Base-by-base conservation (phyloP, 331 rosid species). In the Cydonia oblonga region DNA sequence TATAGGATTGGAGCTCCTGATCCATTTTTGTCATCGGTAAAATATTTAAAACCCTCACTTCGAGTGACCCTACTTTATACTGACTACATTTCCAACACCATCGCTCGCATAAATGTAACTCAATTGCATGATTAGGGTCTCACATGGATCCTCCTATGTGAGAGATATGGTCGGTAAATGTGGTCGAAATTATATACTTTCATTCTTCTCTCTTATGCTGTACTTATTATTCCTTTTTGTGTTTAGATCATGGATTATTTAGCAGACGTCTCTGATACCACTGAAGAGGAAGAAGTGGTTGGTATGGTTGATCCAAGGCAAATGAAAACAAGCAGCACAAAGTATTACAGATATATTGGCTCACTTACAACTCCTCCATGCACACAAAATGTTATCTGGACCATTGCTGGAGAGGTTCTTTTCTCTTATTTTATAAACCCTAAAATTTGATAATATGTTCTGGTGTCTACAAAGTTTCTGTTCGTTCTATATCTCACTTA, bases 301-400 rank as follows among this genome's bases (percentile, higher is more conserved):
- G 89, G 90, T 2, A n/a, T 42, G 38, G 29, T 82, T 26, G 71
- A 86, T 77, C 92, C 95, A 20, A 72, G 42, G 23, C 0, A 13
- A 9, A 61, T 88, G 13, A 44, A 7, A 24, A 65, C 77, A 14
- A 51, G 23, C 12, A 79, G 64, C 40, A 54, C 20, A 18, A 33
- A 53, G 10, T 87, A 88, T 70, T 92, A 88, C 78, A 80, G 87
- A 73, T 92, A 88, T 30, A 52, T 82, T 60, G 98, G 98, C 30
- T 92, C 98, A 8, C 74, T 88, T 2, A 90, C 98, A 9, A 25
- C 33, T 73, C 98, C 98, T 20, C 92, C 96, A 24, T 90, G 98
- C 75, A 30, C 77, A 28, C 78, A 83, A 75, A 71, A 84, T 83
- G 81, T 88, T n/a, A 18, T 78, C 33, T 92, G 96, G 96, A 85